phyloP scores from a whole-genome alignment of 2,329 filamentous ascomycete species.

The Fusarium hostae region DNA sequence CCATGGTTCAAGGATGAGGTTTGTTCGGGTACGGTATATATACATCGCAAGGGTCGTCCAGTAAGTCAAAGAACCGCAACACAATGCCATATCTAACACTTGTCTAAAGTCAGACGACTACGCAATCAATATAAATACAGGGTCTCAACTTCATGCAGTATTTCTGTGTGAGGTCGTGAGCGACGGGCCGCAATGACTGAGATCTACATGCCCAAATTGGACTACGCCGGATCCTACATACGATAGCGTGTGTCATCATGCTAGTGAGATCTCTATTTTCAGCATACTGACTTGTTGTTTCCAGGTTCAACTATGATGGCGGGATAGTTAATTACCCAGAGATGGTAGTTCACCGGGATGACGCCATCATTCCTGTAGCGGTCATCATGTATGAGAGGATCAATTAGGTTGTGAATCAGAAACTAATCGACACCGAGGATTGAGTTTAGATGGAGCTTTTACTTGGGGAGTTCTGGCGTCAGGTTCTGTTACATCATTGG shows the following conservation, averaged over 20 bases:
- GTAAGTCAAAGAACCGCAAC: not conserved
- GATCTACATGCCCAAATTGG: not conserved
- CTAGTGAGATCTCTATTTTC: fast-evolving
- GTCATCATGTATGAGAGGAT: not conserved
- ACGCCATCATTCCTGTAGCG: constrained; percentile 11
- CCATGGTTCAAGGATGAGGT: fast-evolving
- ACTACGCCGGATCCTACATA: not conserved
- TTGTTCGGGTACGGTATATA: constrained; percentile 1
- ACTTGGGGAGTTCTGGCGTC: not conserved
- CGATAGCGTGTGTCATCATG: not conserved
- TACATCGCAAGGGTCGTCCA: not conserved
- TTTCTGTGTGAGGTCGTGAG: not conserved
- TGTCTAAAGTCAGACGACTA: constrained; percentile 11
- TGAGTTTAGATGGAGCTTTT: not conserved
- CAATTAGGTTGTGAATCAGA: too few species aligned
- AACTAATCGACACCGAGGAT: too few species aligned
- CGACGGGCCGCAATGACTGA: not conserved
- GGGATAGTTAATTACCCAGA: constrained; percentile 1
- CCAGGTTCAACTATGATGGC: constrained; percentile 5
- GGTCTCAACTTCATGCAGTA: not conserved
- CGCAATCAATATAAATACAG: not conserved
- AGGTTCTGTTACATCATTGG: not conserved
- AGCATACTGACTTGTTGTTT: not conserved
- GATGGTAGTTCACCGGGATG: constrained; percentile 17
- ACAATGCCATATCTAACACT: not conserved